Base-by-base conservation (phyloP, 139 green algal species). In the Desmodesmus armatus region DNA sequence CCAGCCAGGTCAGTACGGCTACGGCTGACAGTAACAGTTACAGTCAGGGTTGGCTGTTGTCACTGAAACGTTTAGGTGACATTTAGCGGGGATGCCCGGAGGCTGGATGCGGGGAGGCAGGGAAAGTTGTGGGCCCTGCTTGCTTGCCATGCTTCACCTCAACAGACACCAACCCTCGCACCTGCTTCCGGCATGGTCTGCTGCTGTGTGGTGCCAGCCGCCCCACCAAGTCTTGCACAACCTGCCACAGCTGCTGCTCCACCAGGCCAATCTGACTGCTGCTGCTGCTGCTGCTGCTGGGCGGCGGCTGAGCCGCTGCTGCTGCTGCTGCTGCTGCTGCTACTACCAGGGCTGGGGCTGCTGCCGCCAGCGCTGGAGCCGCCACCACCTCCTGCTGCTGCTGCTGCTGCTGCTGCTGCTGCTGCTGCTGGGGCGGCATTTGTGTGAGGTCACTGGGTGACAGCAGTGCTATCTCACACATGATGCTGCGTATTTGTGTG, bases 261-360 rank as follows among this genome's bases (percentile, higher is more conserved):
- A n/a, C 33, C 9, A 40, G 5, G 17, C 58, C n/a, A 70, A 31
- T 31, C 13, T 9, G 33, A 13, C 66, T 29, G 44, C 15, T 71
- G 25, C 78, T 62, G 55, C 85, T 66, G 31, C 13, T 15, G 47
- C 39, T 6, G 4, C 37, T 37, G 37, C 47, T 86, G 76, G 43
- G 37, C 3, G n/a, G 44, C 41, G 25, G 51, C 41, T 5, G 60
- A 41, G 25, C 39, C 41, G 41, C 25, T 23, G 19, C 5, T 11
- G 43, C 5, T 62, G 84, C 77, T 49, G 39, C 37, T 80, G 85
- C 70, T 69, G 55, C 69, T 84, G 62, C 66, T 83, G 47, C 69
- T 63, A 5, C 58, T 39, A 70, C 41, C 25, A 27, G 6, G 33
- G 25, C 66, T 29, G 44, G 9, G 69, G 25, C 78, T 62, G 55